phyloP scores from a whole-genome alignment of 2,329 filamentous ascomycete species.

The Penicillium polonicum region DNA sequence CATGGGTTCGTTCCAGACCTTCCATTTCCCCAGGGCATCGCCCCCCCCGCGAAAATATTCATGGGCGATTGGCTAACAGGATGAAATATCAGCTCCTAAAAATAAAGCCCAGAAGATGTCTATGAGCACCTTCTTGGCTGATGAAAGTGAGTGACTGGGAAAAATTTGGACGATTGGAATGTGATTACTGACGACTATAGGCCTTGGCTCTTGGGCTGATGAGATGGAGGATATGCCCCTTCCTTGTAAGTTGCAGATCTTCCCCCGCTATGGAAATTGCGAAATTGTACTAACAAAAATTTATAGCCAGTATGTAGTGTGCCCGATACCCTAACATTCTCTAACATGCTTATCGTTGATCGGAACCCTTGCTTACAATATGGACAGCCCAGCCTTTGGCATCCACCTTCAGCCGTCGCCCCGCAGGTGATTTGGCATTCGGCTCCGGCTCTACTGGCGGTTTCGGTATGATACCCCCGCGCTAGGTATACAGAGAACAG shows the following conservation, averaged over 20 bases:
- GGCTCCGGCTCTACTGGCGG: constrained; percentile 31
- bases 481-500: not conserved
- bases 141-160: constrained; percentile 68
- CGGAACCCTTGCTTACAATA: constrained; percentile 20
- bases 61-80: constrained; percentile 1
- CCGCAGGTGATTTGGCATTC: constrained; percentile 44
- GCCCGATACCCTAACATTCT: not conserved
- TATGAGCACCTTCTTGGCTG: constrained; percentile 90
- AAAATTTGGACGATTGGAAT: not conserved
- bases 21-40: constrained; percentile 1
- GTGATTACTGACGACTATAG: constrained; percentile 45
- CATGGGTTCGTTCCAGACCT: constrained; percentile 52
- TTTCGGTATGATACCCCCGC: constrained; percentile 25
- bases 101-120: constrained; percentile 96
- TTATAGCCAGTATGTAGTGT: constrained; percentile 34
- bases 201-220: constrained; percentile 93
- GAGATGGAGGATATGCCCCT: constrained; percentile 88
- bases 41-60: not conserved
- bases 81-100: constrained; percentile 62
- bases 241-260: constrained; percentile 59
- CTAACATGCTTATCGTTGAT: constrained; percentile 2
- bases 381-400: constrained; percentile 41
- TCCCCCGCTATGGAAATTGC: constrained; percentile 8
- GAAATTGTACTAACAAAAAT: constrained; percentile 16
- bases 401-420: constrained; percentile 51